phyloP scores from a whole-genome alignment of 129 eudicot genomes.

The Tagetes patula region DNA sequence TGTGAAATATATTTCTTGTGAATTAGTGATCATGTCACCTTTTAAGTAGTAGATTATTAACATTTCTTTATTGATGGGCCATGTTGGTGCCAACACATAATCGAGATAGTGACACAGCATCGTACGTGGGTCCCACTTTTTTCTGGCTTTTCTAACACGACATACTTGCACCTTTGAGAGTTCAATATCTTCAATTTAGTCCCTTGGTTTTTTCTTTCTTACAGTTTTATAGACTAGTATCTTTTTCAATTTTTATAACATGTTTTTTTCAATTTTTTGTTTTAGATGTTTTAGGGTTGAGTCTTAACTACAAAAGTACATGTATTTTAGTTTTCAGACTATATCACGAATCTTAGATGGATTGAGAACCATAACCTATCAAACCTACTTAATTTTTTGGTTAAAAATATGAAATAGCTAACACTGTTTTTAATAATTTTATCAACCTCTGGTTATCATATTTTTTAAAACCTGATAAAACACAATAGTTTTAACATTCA shows the following conservation, averaged over 20 bases:
- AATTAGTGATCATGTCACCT: too few species aligned
- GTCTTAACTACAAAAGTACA: background rate
- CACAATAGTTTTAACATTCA: background rate
- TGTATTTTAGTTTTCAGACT: background rate
- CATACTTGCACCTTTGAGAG: slow-evolving; percentile 22
- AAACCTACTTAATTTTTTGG: too few species aligned
- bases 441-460: background rate
- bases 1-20: too few species aligned
- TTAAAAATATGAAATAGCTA: background rate
- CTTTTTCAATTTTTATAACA: background rate
- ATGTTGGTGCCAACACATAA: slow-evolving; percentile 33
- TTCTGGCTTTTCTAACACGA: slow-evolving; percentile 12
- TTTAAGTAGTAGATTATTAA: too few species aligned
- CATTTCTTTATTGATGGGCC: slow-evolving; percentile 17
- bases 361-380: too few species aligned
- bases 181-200: slow-evolving; percentile 11
- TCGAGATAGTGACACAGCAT: slow-evolving; percentile 34
- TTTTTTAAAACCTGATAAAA: background rate
- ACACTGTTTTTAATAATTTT: too few species aligned
- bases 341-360: too few species aligned
- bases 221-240: background rate
- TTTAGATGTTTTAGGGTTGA: background rate
- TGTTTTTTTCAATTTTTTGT: background rate
- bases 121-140: slow-evolving; percentile 26
- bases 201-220: slow-evolving; percentile 21